These are phyloP conservation scores for Apocynum venetum DNA, from an alignment of 257 asterid species.

Conservation along the genomic window DNA sequence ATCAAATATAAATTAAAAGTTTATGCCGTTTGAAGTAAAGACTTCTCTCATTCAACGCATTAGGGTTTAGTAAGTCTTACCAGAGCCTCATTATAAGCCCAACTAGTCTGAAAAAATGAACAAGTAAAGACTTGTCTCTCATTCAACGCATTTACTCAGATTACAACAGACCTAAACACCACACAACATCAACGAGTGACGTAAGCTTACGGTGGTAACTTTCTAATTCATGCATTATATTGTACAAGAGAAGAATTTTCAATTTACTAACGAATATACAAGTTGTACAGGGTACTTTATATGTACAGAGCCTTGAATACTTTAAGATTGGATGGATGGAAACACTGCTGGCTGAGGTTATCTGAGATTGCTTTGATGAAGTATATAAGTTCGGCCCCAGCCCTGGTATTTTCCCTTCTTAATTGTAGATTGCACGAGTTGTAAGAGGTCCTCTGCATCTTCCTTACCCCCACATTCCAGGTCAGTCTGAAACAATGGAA, in stretches of 20 bases:
- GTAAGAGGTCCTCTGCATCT: constrained; percentile 62
- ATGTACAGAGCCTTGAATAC: too few species aligned
- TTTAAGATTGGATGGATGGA: background rate
- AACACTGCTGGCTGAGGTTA: constrained; percentile 2
- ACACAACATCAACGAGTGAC: background rate
- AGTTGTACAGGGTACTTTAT: too few species aligned
- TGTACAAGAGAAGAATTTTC: background rate
- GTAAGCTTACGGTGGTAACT: background rate
- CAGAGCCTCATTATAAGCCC: too few species aligned
- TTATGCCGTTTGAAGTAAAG: too few species aligned
- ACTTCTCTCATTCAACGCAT: too few species aligned
- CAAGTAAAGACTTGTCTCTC: too few species aligned
- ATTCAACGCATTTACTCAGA: too few species aligned
- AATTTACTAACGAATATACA: background rate
- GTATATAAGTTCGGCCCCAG: constrained; percentile 45
- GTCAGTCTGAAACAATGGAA: constrained; percentile 64
- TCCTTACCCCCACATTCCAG: constrained; percentile 43
- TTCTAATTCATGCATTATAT: background rate
- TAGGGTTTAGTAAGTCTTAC: too few species aligned
- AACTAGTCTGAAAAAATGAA: too few species aligned
- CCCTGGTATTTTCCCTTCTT: constrained; percentile 65
- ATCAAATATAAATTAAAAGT: too few species aligned
- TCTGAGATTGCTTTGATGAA: constrained; percentile 67
- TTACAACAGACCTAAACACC: background rate
- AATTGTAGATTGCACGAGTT: constrained; percentile 48